phyloP scores from a whole-genome alignment of 2,329 filamentous ascomycete genomes.

The Dactylellina sp. region DNA sequence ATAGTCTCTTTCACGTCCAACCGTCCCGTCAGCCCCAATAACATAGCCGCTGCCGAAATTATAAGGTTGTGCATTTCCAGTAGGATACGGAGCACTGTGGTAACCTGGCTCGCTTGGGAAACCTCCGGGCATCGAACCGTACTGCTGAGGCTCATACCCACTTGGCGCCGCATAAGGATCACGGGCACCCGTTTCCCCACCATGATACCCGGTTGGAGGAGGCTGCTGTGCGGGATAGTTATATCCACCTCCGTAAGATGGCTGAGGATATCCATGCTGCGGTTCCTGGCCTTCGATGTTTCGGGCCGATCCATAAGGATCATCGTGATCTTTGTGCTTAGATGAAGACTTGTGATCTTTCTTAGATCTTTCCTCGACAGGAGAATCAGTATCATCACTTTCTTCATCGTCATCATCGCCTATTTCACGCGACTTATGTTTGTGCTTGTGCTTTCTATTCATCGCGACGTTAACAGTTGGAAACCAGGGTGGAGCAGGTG shows the following conservation, averaged over 20 bases:
- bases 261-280: slow-evolving; percentile 27
- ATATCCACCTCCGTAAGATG: slow-evolving; percentile 25
- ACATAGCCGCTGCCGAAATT: slow-evolving; percentile 48
- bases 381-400: slow-evolving; percentile 34
- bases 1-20: slow-evolving; percentile 52
- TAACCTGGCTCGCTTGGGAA: slow-evolving; percentile 28
- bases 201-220: slow-evolving; percentile 19
- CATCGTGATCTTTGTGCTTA: slow-evolving; percentile 32
- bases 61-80: slow-evolving; percentile 42
- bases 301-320: slow-evolving; percentile 20
- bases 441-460: slow-evolving; percentile 42
- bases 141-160: slow-evolving; percentile 19
- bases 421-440: slow-evolving; percentile 24
- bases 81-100: slow-evolving; percentile 39
- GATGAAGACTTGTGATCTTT: slow-evolving; percentile 27
- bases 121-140: slow-evolving; percentile 28
- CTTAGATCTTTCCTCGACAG: slow-evolving; percentile 20
- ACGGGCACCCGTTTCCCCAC: slow-evolving; percentile 23
- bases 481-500: neutral
- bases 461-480: neutral
- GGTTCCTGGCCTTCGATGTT: slow-evolving; percentile 20
- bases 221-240: slow-evolving; percentile 6
- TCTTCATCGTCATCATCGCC: slow-evolving; percentile 37
- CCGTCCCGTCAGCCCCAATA: slow-evolving; percentile 46
- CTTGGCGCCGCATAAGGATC: slow-evolving; percentile 10